Conservation (phyloP, 352 stramenopile genomes). For the Blastocystis sp. region DNA sequence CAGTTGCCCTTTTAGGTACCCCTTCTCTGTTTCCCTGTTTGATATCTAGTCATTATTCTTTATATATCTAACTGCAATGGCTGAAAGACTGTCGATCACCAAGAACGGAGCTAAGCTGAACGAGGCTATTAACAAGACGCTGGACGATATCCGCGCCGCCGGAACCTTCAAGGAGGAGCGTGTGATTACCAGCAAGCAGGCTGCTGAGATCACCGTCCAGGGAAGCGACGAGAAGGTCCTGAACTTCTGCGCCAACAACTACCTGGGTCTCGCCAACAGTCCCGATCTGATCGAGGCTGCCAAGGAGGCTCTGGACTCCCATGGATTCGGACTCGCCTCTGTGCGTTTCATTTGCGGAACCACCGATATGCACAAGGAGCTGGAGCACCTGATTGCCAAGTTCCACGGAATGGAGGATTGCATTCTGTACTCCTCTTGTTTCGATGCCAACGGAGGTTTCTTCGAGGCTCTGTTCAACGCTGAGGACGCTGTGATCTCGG, state of each 20-base stretch:
- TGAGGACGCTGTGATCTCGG: conserved; percentile 81
- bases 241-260: conserved; percentile 87
- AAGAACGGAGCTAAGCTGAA: conserved; percentile 30
- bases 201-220: conserved; percentile 69
- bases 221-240: conserved; percentile 66
- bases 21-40: not conserved
- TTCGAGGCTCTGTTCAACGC: conserved; percentile 75
- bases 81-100: conserved; percentile 51
- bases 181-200: conserved; percentile 76
- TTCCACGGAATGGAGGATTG: conserved; percentile 84
- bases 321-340: conserved; percentile 77
- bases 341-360: conserved; percentile 86
- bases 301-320: conserved; percentile 70
- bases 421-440: conserved; percentile 83
- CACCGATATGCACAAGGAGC: conserved; percentile 79
- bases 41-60: not conserved
- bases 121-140: not conserved
- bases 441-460: conserved; percentile 81
- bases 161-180: conserved; percentile 66
- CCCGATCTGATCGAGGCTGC: conserved; percentile 72
- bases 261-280: conserved; percentile 79
- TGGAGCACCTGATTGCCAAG: conserved; percentile 75
- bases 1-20: not conserved
- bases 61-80: not conserved
- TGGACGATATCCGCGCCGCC: conserved; percentile 1